Evolutionary conservation across 352 stramenopile genomes (phyloP).

Genomic region (Thalassiosira exigua): DNA sequence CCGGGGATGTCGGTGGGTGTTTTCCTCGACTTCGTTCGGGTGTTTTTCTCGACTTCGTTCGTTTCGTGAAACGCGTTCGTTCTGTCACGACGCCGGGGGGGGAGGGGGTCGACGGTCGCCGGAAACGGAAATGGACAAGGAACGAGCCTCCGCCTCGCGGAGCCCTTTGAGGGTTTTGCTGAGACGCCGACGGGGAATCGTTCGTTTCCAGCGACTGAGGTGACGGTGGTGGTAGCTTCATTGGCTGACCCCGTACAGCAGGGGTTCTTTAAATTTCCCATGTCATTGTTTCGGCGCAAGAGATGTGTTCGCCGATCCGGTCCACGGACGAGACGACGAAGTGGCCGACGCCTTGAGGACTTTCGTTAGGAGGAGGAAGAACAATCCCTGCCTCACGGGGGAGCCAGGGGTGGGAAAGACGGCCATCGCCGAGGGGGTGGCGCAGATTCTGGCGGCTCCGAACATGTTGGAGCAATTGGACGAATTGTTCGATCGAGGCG

Average conservation of each 20-base stretch:
- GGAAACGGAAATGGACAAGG: no score
- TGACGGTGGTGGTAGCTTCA: no score
- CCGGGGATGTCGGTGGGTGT: slow-evolving; percentile 12
- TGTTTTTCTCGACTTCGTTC: slow-evolving; percentile 10
- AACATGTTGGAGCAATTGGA: slow-evolving; percentile 87
- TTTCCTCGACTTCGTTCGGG: no score
- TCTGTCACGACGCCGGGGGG: slow-evolving; percentile 45
- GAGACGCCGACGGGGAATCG: no score
- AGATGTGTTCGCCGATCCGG: no score
- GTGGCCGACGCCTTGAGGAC: slow-evolving; percentile 67
- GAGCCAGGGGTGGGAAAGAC: slow-evolving; percentile 91
- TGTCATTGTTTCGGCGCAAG: no score
- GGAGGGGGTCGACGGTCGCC: slow-evolving; percentile 12
- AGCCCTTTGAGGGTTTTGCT: no score
- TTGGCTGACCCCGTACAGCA: no score
- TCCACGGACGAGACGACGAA: slow-evolving; percentile 77
- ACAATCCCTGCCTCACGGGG: slow-evolving; percentile 94
- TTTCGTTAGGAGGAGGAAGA: slow-evolving; percentile 80
- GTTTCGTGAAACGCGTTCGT: slow-evolving; percentile 19
- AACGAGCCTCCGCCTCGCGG: no score
- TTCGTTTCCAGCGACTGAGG: no score
- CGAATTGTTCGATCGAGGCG: slow-evolving; percentile 58
- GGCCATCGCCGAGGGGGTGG: slow-evolving; percentile 90
- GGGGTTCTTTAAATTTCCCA: no score
- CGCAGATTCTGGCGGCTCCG: slow-evolving; percentile 89